phyloP scores from a whole-genome alignment of 495 filamentous ascomycete species.

The Hypoxylon perforatum region DNA sequence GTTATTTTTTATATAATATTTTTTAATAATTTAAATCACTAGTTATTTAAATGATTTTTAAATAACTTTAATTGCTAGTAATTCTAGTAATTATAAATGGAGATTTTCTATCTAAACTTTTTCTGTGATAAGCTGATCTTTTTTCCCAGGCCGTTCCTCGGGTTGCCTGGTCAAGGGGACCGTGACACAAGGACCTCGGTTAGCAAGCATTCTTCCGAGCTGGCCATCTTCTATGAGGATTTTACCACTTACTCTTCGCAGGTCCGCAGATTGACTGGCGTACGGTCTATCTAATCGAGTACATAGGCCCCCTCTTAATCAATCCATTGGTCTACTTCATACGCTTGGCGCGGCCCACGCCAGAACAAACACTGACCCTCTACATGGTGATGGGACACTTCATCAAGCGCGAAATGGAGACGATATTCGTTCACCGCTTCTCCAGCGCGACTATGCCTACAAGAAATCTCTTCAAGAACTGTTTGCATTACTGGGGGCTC shows the following conservation, averaged over 20 bases:
- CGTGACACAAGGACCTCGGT: neutral
- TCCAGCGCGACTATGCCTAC: conserved; percentile 81
- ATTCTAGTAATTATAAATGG: too few species aligned
- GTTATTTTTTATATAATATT: too few species aligned
- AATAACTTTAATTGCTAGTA: too few species aligned
- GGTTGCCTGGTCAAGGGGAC: too few species aligned
- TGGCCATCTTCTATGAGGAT: neutral
- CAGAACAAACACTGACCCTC: conserved; percentile 68
- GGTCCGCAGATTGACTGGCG: conserved; percentile 82
- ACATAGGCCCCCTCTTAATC: conserved; percentile 78
- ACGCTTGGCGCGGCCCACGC: conserved; percentile 43
- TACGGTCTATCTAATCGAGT: conserved; percentile 81
- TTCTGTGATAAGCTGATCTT: too few species aligned
- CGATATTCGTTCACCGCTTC: conserved; percentile 80
- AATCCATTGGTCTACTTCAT: conserved; percentile 65
- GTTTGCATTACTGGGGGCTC: conserved; percentile 80
- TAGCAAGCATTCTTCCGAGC: neutral
- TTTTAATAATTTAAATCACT: too few species aligned
- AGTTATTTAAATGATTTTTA: too few species aligned
- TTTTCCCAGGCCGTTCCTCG: too few species aligned
- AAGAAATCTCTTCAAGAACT: conserved; percentile 83
- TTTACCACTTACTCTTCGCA: conserved; percentile 38
- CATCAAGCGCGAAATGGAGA: conserved; percentile 80
- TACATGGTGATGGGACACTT: conserved; percentile 72
- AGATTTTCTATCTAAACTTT: too few species aligned